Evolutionary conservation across 1,284 basidiomycete species (phyloP), one percentile per base, ranked within the genome.

Genomic region (Meripilus lineatus): DNA sequence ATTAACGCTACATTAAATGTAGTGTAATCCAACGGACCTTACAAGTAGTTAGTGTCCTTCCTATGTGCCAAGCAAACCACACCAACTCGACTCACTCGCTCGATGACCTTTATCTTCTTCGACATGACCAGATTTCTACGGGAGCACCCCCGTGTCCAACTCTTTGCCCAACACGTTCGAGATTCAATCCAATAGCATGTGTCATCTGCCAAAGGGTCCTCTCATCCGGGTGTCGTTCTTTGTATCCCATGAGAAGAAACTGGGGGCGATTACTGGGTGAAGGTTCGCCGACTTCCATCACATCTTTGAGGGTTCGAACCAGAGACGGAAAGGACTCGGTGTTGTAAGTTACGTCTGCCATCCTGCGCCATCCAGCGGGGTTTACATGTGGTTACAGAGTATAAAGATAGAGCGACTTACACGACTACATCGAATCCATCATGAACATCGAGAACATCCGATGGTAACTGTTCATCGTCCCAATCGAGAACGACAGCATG

Each of bases 341-440:
- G 64, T 93, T 93, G 68, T 93, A 93, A 0, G 89, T 84, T 7
- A 93, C 88, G 56, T 94, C 91, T 11, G 90, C 88, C 77, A 93
- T 90, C 44, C 90, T 90, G 37, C 3, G 21, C n/a, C 15, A 28
- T 32, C 8, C 22, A 26, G 33, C 7, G 15, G 3, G 26, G 18
- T 32, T 32, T 24, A 36, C 24, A 28, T 32, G 15, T 10, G 15
- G 23, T 24, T 20, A 15, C 15, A 37, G 21, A 21, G 42, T 26
- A 52, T 42, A 42, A 44, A 33, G 26, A 23, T 18, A 34, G 32
- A n/a, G 34, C 55, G 55, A 41, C 73, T 36, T 57, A 81, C 83
- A 83, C 55, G 30, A 88, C 75, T 32, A 70, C 61, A 55, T 86
- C 77, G 30, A 85, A 66, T 2, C 69, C 67, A 3, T 56, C 62